phyloP scores from a whole-genome alignment of 805 yeast species.

The Yarrowia divulgata region DNA sequence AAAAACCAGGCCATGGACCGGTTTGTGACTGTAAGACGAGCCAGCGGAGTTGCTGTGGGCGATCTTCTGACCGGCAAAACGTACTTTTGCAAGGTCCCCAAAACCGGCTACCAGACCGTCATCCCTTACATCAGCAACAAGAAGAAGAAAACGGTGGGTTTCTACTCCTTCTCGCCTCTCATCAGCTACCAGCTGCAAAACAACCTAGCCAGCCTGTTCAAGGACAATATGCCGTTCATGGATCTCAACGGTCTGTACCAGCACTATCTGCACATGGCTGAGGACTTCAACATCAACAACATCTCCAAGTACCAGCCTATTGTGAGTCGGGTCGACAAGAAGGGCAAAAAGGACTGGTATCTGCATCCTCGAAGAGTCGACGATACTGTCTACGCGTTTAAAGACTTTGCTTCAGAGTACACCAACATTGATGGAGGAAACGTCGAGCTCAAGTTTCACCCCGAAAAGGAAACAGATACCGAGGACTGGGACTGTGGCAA shows the following conservation, averaged over 20 bases:
- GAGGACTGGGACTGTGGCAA: conserved; percentile 7
- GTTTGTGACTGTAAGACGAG: not conserved
- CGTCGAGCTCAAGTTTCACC: not conserved
- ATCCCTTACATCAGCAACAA: not conserved
- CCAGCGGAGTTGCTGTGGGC: not conserved
- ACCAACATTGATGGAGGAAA: not conserved
- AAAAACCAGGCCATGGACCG: not conserved
- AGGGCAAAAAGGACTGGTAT: not conserved
- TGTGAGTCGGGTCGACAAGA: not conserved
- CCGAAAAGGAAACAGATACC: not conserved
- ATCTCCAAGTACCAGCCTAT: not conserved
- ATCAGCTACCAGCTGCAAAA: not conserved
- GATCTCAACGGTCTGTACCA: not conserved
- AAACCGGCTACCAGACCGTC: not conserved
- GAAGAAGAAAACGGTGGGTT: not conserved
- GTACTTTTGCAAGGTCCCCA: not conserved
- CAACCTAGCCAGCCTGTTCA: not conserved
- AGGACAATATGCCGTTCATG: not conserved
- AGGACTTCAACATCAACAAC: not conserved
- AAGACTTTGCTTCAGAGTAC: not conserved
- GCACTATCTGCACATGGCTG: not conserved
- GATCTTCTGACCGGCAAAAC: not conserved
- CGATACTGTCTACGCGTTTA: not conserved
- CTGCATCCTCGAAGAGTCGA: not conserved
- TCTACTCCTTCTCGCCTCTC: not conserved